Base-by-base conservation (phyloP, 768 basidiomycete genomes). In the Leccinum subtestaceum region DNA sequence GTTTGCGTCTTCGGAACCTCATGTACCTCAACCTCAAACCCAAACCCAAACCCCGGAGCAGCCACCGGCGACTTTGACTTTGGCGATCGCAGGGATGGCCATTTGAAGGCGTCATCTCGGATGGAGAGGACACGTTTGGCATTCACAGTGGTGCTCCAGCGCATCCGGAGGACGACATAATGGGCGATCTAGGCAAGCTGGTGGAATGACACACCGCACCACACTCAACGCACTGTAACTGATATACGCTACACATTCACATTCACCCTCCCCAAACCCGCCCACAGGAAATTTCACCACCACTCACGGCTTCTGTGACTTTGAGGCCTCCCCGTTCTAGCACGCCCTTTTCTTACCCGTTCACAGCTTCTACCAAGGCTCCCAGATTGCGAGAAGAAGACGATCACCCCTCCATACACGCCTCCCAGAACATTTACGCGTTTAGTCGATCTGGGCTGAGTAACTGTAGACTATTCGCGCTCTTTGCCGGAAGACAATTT, bases 161-260 rank as follows among this genome's bases (percentile, higher is more conserved):
- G 23, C 25, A 1, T 7, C 2, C 48, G 11, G 85, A 86, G 17
- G 84, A 88, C 61, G 88, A 93, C 73, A 80, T 93, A 43, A 71
- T 95, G 15, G 91, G 90, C 1, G 80, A 77, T 38, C 71, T 93
- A 3, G 76, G 78, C 46, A 85, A 84, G 67, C 89, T 89, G 23
- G 77, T 86, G 17, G 78, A 71, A 32, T 12, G 11, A 32, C 32
- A 32, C 31, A 32, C 32, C 1, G 0, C 32, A 32, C 32, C 32
- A 34, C 32, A 34, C 32, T 34, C 32, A 0, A 34, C 32, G 32
- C 12, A 5, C 32, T 34, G 5, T 34, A 2, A 34, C 12, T 34
- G 32, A 12, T 13, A 32, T 32, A 32, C 32, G 11, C 32, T 4
- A 32, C 32, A 32, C 32, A 34, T 34, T 2, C 12, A 34, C 32